Evolutionary conservation across 2,329 filamentous ascomycete genomes (phyloP).

Genomic region (Pseudopyricularia javanii): DNA sequence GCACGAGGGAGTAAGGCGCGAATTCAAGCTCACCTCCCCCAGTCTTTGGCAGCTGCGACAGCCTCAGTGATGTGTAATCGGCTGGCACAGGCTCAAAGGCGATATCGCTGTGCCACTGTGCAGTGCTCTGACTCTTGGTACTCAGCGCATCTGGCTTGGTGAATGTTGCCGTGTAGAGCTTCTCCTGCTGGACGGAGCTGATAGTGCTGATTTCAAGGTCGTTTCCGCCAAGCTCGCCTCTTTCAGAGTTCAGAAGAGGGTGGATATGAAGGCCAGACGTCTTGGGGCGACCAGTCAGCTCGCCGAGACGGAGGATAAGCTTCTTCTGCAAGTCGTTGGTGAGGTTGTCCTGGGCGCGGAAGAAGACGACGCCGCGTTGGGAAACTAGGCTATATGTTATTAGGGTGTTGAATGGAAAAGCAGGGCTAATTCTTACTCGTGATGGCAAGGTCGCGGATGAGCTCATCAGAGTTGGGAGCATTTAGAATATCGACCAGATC

Average conservation of each 20-base stretch:
- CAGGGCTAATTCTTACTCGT: slow-evolving; percentile 35
- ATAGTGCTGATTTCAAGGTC: slow-evolving; percentile 50
- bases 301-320: slow-evolving; percentile 44
- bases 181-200: slow-evolving; percentile 33
- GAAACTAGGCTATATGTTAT: slow-evolving; percentile 30
- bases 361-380: slow-evolving; percentile 52
- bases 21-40: slow-evolving; percentile 16
- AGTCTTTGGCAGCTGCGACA: slow-evolving; percentile 29
- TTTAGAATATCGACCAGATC: slow-evolving; percentile 49
- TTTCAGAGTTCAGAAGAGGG: slow-evolving; percentile 39
- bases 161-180: slow-evolving; percentile 17
- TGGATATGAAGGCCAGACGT: slow-evolving; percentile 49
- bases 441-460: slow-evolving; percentile 54
- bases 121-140: slow-evolving; percentile 18
- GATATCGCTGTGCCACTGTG: slow-evolving; percentile 41
- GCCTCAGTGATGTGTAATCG: slow-evolving; percentile 40
- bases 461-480: slow-evolving; percentile 47
- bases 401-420: background rate
- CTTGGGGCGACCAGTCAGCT: slow-evolving; percentile 44
- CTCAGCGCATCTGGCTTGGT: slow-evolving; percentile 12
- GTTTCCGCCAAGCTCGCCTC: slow-evolving; percentile 32
- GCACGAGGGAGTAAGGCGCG: background rate
- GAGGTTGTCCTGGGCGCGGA: slow-evolving; percentile 45
- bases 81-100: slow-evolving; percentile 40
- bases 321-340: slow-evolving; percentile 47